A percentile compares a stretch with the other conserved stretches of the same genome.
Evolutionary conservation across 768 basidiomycete genomes (phyloP).

Genomic region (Paxillus ammoniavirescens): DNA sequence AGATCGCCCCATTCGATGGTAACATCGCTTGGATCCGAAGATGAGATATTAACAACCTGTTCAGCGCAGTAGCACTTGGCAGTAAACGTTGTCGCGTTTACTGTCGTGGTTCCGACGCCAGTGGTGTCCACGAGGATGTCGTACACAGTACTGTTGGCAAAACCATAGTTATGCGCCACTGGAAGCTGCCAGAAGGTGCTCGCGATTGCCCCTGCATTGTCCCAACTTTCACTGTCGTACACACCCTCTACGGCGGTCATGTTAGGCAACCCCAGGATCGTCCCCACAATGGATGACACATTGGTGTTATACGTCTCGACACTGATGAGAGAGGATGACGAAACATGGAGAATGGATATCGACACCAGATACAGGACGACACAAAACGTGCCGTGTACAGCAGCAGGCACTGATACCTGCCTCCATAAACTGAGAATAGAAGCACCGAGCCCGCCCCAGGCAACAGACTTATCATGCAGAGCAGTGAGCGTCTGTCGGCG

Average conservation of each 20-base stretch:
- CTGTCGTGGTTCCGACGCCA: slow-evolving; percentile 9
- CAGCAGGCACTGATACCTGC: slow-evolving; percentile 3
- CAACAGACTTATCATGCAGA: slow-evolving; percentile 7
- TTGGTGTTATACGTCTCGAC: background rate
- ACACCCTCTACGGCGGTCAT: background rate
- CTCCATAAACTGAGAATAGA: slow-evolving; percentile 5
- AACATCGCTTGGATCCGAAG: too few species aligned
- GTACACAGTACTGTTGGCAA: slow-evolving; percentile 10
- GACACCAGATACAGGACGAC: slow-evolving; percentile 8
- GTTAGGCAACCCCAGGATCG: background rate
- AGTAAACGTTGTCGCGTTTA: slow-evolving; percentile 12
- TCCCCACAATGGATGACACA: background rate
- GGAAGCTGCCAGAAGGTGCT: background rate
- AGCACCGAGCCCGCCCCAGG: slow-evolving; percentile 12
- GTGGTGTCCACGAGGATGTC: slow-evolving; percentile 5
- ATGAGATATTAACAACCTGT: background rate
- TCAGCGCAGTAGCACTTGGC: slow-evolving; percentile 3
- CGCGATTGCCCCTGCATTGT: background rate
- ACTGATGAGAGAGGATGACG: slow-evolving; percentile 7
- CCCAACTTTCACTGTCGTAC: background rate
- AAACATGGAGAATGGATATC: slow-evolving; percentile 9
- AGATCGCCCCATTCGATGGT: background rate
- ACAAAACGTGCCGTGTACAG: slow-evolving; percentile 2
- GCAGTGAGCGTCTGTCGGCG: slow-evolving; percentile 10
- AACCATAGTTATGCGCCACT: background rate